Base-by-base conservation (phyloP, 164 flowering plant species). In the Macadamia integrifolia region DNA sequence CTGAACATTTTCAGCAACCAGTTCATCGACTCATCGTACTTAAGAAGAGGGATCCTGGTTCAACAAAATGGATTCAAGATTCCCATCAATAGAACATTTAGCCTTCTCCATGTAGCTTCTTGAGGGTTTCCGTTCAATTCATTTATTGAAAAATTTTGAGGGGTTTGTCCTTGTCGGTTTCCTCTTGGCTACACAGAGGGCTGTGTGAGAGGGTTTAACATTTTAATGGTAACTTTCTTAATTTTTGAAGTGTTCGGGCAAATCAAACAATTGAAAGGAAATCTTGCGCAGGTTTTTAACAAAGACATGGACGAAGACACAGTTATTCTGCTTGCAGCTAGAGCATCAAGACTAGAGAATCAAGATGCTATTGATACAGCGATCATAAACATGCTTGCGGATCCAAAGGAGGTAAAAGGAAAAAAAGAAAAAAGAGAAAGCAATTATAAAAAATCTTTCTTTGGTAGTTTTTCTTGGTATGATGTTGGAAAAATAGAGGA, bases 321-420 rank as follows among this genome's bases (percentile, higher is more conserved):
- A 23, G 64, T 92, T 61, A 76, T 90, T 71, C 74, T 92, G 69
- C 84, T 92, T 67, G 94, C 96, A 53, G 93, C 92, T 55, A 79
- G 94, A 75, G 98, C 98, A 50, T 72, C 98, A 52, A 85, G 98
- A 75, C 60, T 86, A 67, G 98, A 92, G 76, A 92, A 90, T 72
- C 96, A 90, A 76, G 96, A 90, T 80, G 98, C 98, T 49, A 92
- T 92, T 71, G 98, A 90, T 76, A 81, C 92, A 35, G 93, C 91
- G 63, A 86, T 88, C 42, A 68, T 87, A 61, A 86, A 80, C 73
- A 86, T 92, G 94, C 92, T 90, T 68, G 86, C 88, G 71, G 96
- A 92, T 80, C 94, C 98, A 23, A 92, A 80, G 76, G 98, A 92
- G 94, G 98, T 92, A 74, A 32, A 61, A 31, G 60, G 31, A 23